Evolutionary conservation across 805 yeast species (phyloP), one percentile per base, ranked within the genome.

Genomic region (Starmerella riodocensis): DNA sequence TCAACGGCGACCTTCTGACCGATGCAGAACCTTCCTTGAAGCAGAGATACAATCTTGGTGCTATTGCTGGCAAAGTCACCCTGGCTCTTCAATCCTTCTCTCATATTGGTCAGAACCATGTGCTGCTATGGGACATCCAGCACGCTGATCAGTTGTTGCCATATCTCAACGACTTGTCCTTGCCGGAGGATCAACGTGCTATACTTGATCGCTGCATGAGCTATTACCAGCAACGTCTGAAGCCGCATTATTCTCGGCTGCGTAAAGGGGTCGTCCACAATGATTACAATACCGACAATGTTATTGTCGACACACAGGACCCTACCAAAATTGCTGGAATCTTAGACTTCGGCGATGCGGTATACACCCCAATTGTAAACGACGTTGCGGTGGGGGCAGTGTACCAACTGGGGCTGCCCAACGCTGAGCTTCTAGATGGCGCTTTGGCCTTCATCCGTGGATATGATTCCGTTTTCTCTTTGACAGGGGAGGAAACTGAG

Each of bases 261-360:
- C 46, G 46, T 24, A 25, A 27, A 20, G 43, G 42, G 7, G 38
- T 34, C 12, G 46, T 42, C n/a, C 46, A 42, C 42, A 42, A 42
- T 16, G 46, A 42, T 34, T 39, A 38, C 37, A 42, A 37, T 21
- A 32, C 13, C 17, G 41, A 42, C 25, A 42, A 42, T 31, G 17
- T 42, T 27, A 27, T 42, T 9, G 40, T 42, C n/a, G 32, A 24
- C 24, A 14, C 19, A 16, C 13, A 24, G 21, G 30, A 28, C 29
- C 34, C 42, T 4, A 22, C 19, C 12, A 20, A 25, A 11, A 38
- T 42, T 25, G 27, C 22, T 21, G 46, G 46, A 3, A 4, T 42
- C 6, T 28, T 42, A 6, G 46, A 42, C 28, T 42, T 42, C 24
- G 46, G 41, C 19, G 46, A 42, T 28, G 46, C 46, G 2, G 46